Evolutionary conservation across 2,329 filamentous ascomycete species (phyloP), one percentile per base, ranked within the genome.

Genomic region (Colletotrichum sidae): DNA sequence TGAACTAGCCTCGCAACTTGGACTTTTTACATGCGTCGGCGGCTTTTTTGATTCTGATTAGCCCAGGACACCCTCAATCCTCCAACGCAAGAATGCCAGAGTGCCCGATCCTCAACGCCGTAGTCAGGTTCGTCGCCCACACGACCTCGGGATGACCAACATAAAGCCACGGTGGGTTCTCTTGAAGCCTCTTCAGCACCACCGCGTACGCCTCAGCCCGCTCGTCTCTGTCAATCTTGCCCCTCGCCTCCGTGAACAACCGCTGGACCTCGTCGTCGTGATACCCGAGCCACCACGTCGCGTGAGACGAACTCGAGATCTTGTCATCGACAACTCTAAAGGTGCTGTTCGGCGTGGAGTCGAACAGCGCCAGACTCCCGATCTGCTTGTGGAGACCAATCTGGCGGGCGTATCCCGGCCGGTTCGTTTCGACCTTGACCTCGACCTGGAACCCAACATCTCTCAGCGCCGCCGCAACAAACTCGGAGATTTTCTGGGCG

Each of bases 281-380:
- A 10, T 44, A 63, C 1, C 60, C 60, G 1, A 58, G 47, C 60
- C 60, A 58, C 60, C 60, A 63, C 0, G 60, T 63, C 0, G 60
- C 60, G 34, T 38, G 60, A 3, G 54, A 63, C 2, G 46, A 58
- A 41, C 60, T 58, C 7, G 60, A 62, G 0, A 63, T 37, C 39
- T 63, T 63, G 47, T 58, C 60, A 7, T 63, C 60, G 34, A 58
- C 13, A 0, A 63, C 60, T 10, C 60, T 51, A 17, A 63, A 58
- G 0, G 60, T 59, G 47, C 60, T 63, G 11, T 63, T 59, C 0
- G 60, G 55, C 2, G 60, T 63, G 0, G 60, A 59, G 9, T 59
- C 60, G 12, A 63, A 63, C 4, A 63, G 6, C 0, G 60, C 55
- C 34, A 63, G 8, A 12, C 39, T 38, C 13, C 54, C 60, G 2